A percentile compares a stretch with the other conserved stretches of the same genome.
Evolutionary conservation across 768 basidiomycete species (phyloP).

Genomic region (Auriculariales sp.): DNA sequence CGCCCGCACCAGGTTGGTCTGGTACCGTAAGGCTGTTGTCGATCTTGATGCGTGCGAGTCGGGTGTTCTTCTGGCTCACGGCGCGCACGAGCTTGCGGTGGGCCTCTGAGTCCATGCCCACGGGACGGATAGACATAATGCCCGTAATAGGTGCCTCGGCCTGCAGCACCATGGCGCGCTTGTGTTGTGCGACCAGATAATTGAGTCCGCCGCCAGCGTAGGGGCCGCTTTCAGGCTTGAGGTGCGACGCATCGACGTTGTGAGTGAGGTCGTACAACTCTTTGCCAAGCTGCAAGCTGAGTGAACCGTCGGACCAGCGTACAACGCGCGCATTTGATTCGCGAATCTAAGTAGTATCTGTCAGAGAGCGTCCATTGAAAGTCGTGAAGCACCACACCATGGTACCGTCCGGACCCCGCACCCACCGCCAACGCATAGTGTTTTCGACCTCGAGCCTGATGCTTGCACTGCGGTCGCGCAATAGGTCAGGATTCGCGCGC

Average conservation of each 20-base stretch:
- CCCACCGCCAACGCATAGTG: conserved; percentile 93
- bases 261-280: conserved; percentile 87
- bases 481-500: conserved; percentile 35
- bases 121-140: conserved; percentile 70
- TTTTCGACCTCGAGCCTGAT: conserved; percentile 87
- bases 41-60: conserved; percentile 58
- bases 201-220: conserved; percentile 43
- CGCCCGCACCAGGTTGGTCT: conserved; percentile 49
- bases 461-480: conserved; percentile 67
- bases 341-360: conserved; percentile 33
- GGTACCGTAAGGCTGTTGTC: conserved; percentile 55
- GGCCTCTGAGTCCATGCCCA: conserved; percentile 80
- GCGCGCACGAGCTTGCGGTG: conserved; percentile 80
- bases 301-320: conserved; percentile 89
- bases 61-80: conserved; percentile 74
- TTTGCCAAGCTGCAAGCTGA: conserved; percentile 83
- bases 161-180: conserved; percentile 74
- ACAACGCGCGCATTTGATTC: conserved; percentile 87
- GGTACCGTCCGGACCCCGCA: conserved; percentile 53
- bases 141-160: conserved; percentile 74
- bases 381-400: conserved; percentile 40
- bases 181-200: conserved; percentile 82
- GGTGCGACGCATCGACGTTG: conserved; percentile 47
- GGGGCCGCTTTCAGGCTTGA: conserved; percentile 12
- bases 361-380: background rate